Percentiles rank a stretch among this genome's conserved stretches.
Evolutionary conservation across 169 alveolate species (phyloP).

Genomic region (Theileria orientalis): DNA sequence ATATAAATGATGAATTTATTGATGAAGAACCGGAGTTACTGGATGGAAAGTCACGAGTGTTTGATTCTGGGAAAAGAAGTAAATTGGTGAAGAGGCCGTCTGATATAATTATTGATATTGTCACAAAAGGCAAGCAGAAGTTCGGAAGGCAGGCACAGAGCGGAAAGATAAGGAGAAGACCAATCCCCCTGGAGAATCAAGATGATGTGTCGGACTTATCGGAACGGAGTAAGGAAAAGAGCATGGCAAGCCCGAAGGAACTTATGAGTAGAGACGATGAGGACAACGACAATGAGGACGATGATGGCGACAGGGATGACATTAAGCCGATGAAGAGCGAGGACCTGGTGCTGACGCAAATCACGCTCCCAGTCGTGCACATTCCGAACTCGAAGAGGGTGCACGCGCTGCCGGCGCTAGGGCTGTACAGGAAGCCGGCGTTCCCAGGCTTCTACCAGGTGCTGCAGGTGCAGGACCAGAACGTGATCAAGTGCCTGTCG

Average conservation of each 20-base stretch:
- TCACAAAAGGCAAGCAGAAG: slow-evolving; percentile 26
- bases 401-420: slow-evolving; percentile 70
- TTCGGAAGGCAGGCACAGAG: slow-evolving; percentile 50
- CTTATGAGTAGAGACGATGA: background rate
- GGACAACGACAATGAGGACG: background rate
- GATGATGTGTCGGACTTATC: background rate
- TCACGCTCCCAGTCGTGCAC: slow-evolving; percentile 52
- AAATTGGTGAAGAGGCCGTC: slow-evolving; percentile 19
- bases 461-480: slow-evolving; percentile 75
- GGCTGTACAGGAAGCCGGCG: slow-evolving; percentile 76
- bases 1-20: slow-evolving; percentile 13
- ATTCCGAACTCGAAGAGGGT: slow-evolving; percentile 36
- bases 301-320: background rate
- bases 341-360: slow-evolving; percentile 18
- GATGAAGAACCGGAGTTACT: too few species aligned
- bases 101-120: slow-evolving; percentile 19
- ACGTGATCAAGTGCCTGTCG: slow-evolving; percentile 58
- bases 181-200: slow-evolving; percentile 41
- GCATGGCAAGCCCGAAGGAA: background rate
- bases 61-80: background rate
- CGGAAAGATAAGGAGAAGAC: slow-evolving; percentile 47
- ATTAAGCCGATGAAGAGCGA: slow-evolving; percentile 6
- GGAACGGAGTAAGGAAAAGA: background rate
- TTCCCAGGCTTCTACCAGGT: slow-evolving; percentile 82
- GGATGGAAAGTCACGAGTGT: too few species aligned